Evolutionary conservation across 2,329 filamentous ascomycete species (phyloP), one percentile per base, ranked within the genome.

Genomic region (Plenodomus tracheiphilus): DNA sequence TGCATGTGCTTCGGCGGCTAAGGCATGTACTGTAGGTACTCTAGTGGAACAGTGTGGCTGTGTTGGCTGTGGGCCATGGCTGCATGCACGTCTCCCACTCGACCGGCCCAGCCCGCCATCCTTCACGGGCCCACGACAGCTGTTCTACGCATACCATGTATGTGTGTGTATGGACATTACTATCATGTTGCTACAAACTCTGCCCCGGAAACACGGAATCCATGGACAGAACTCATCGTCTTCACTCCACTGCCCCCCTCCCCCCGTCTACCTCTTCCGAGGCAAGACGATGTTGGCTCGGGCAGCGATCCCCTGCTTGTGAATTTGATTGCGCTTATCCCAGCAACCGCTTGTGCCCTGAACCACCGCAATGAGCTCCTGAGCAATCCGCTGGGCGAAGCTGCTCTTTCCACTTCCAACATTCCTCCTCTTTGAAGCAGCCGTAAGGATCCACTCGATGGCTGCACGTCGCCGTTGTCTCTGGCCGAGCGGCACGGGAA

Each of bases 391-490:
- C 62, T 87, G 80, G 10, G 91, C 87, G 66, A 96, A 88, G 71
- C 86, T 85, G 55, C 81, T 81, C 49, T 83, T 82, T 7, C 89
- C 89, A 64, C 84, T 88, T 17, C 87, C 88, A 60, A 81, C 80
- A 56, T 86, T 88, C 55, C 82, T 84, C 75, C 88, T 86, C 80
- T 91, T 94, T 55, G 84, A 83, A 34, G 91, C 89, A n/a, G 85
- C 82, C 54, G 91, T 86, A 49, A 97, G 74, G 61, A 99, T 96
- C 94, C 94, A 99, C 71, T 83, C 78, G 58, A 97, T 87, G 2
- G 93, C 92, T 42, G 80, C 80, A 46, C 92, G 81, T 59, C 93
- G 81, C 54, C 93, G 82, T 72, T 95, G 88, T 52, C 91, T 82
- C 55, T 87, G 75, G 1, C 80, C 78, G 17, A 97, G 79, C 1